Evolutionary conservation across 2,329 filamentous ascomycete species (phyloP), one percentile per base, ranked within the genome.

Genomic region (Monosporascus ibericus): DNA sequence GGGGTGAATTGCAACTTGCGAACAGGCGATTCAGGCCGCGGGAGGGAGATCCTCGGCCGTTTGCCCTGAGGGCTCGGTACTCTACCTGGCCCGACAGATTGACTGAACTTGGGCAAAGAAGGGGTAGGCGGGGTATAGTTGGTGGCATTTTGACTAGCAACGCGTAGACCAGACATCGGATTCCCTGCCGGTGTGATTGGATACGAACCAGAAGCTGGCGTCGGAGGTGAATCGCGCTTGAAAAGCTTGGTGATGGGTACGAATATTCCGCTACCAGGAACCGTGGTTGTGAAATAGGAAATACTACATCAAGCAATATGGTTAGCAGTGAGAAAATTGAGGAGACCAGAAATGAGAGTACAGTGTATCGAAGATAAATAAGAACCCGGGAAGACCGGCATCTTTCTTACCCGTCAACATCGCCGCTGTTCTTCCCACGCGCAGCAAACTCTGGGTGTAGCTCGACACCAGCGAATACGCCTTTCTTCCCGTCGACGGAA

Each of bases 371-470:
- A 49, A 51, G 55, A 42, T 25, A 47, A 20, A 20, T 25, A 52
- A 20, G 48, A 39, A 15, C 38, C 49, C 50, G 44, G 6, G 7
- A 14, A 25, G 47, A 4, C 30, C 47, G 48, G 44, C 17, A 24
- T 36, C 30, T 38, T 52, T 38, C 65, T 71, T 78, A 92, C 89
- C 92, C 94, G 61, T 97, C 92, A 51, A 97, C 94, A 69, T 96
- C 92, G 58, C 94, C 94, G 64, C 82, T 95, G 67, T 99, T 99
- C 77, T 99, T 99, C 36, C 94, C 94, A 66, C 87, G 83, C 49
- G 79, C 71, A 36, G 91, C 88, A 74, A 87, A 95, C 60, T 95
- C 88, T 50, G 82, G 76, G 63, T 86, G 84, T 57, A 99, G 78
- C 71, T 99, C 94, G 37, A 99, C 89, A 46, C 94, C 94, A 34